Evolutionary conservation across 202 grass and related monocot species (phyloP), one percentile per base, ranked within the genome.

Genomic region (Sporobolus alterniflorus): DNA sequence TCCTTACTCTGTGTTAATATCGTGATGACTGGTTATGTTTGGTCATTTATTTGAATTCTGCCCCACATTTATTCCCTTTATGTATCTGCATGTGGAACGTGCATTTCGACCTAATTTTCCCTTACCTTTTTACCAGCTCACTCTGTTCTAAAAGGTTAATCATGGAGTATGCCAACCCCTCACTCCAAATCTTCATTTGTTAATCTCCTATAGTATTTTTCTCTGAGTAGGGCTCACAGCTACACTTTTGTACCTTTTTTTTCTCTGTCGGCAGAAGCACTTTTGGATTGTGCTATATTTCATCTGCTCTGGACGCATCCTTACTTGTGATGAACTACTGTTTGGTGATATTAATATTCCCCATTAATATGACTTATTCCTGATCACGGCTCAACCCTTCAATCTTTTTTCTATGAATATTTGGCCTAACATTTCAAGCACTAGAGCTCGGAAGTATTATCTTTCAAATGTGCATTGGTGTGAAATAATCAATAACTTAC

Each of bases 141-240:
- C 54, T 68, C 32, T 71, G 0, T 7, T 63, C 28, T 75, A 17
- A 64, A 42, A 41, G 12, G 22, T 52, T 50, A 10, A 34, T 1
- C 17, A 20, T n/a, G n/a, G 28, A 18, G 76, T 34, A 44, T 64
- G 66, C 75, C 22, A 64, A 79, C 78, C 34, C 57, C 26, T 39
- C 39, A 65, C 46, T 49, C 33, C 42, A 68, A 44, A 34, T 32
- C 25, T 28, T 32, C n/a, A n/a, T 44, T 79, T 79, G 18, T 66
- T 85, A 66, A 73, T 55, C n/a, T n/a, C n/a, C n/a, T 74, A 31
- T 51, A 75, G 12, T 63, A 57, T 59, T 59, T 61, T 75, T 26
- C 1, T 28, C 4, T 59, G 51, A 6, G 34, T 41, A 59, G n/a
- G 39, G 9, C 13, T 75, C 25, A 64, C 22, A 64, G 9, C 50